phyloP scores from a whole-genome alignment of 768 basidiomycete species.

The Filobasidium wieringae region DNA sequence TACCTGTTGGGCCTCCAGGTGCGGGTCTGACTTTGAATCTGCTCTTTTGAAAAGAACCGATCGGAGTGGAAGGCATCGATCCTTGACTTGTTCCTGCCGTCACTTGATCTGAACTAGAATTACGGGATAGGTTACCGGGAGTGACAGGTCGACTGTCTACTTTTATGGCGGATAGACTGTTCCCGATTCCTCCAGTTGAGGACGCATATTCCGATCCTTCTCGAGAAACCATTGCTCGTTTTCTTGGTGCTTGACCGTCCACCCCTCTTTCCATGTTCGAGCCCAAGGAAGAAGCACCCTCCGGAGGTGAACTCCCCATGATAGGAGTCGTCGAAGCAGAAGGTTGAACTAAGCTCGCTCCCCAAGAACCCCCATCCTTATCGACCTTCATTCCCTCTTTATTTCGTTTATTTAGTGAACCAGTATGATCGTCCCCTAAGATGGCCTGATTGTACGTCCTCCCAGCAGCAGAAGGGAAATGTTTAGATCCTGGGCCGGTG shows the following conservation, averaged over 20 bases:
- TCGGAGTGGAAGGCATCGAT: background rate
- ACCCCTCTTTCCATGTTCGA: background rate
- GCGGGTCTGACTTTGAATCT: background rate
- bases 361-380: background rate
- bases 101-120: background rate
- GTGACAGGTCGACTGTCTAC: background rate
- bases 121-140: background rate
- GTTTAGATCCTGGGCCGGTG: slow-evolving; percentile 5
- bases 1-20: background rate
- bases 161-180: no score
- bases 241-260: background rate
- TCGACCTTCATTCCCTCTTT: background rate
- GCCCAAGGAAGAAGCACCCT: background rate
- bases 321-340: background rate
- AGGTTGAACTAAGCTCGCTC: background rate
- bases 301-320: background rate
- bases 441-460: background rate
- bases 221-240: background rate
- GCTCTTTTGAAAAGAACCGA: background rate
- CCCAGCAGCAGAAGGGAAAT: background rate
- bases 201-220: background rate
- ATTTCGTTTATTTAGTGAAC: background rate
- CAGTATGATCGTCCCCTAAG: slow-evolving; percentile 1
- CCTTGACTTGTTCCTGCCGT: background rate
- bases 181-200: no score